Conservation (phyloP, 805 yeast genomes). For the Monosporozyma servazzii region DNA sequence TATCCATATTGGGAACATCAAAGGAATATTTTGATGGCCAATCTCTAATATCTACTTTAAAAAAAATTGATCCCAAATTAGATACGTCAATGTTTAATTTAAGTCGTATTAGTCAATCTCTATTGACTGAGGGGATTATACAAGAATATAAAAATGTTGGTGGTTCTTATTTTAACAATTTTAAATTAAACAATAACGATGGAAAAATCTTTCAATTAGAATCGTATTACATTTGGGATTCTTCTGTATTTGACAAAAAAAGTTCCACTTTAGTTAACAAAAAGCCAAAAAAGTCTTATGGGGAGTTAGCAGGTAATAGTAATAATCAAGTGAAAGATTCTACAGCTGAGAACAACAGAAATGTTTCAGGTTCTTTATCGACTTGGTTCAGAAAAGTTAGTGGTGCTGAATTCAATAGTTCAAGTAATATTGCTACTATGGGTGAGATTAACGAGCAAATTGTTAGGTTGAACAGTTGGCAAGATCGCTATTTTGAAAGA, state of each 20-base stretch:
- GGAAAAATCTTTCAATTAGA: neutral
- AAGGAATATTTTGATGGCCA: conserved; percentile 23
- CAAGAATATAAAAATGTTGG: conserved; percentile 5
- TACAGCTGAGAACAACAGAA: neutral
- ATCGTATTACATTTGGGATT: neutral
- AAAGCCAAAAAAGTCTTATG: conserved; percentile 9
- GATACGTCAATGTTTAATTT: conserved; percentile 24
- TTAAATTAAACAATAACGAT: neutral
- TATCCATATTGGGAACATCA: conserved; percentile 20
- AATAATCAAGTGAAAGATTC: neutral
- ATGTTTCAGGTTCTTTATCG: conserved; percentile 2
- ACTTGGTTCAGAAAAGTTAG: conserved; percentile 10
- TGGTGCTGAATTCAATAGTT: neutral
- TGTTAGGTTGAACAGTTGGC: conserved; percentile 10
- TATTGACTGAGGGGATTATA: conserved; percentile 20
- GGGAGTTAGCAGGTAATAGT: conserved; percentile 10
- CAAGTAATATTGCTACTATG: neutral
- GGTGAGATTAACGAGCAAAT: conserved; percentile 7
- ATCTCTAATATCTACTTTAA: conserved; percentile 20
- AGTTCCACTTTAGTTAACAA: neutral
- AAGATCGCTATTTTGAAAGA: conserved; percentile 6
- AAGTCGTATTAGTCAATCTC: conserved; percentile 29
- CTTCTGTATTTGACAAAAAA: neutral
- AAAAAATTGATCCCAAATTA: conserved; percentile 12
- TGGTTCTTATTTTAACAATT: neutral